Evolutionary conservation across 1,139 yeast genomes (phyloP).

Genomic region (Blastobotrys malaysiensis): DNA sequence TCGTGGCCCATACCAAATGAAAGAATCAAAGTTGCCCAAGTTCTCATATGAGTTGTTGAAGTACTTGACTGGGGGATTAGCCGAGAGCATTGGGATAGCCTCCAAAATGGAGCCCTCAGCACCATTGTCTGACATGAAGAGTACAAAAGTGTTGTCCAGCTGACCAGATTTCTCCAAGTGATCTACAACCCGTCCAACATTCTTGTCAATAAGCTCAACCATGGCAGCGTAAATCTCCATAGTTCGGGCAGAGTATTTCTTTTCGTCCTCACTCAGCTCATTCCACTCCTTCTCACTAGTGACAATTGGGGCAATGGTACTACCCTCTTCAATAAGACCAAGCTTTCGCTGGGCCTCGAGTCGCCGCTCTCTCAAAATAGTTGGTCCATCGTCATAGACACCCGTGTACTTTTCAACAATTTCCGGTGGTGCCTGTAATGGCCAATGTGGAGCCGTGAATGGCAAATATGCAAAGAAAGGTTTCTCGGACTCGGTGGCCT

Average conservation of each 20-base stretch:
- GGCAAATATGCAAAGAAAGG: slow-evolving; percentile 52
- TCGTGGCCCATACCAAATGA: slow-evolving; percentile 50
- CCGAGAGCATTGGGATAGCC: slow-evolving; percentile 41
- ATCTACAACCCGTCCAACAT: slow-evolving; percentile 45
- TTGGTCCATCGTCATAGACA: slow-evolving; percentile 47
- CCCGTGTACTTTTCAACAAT: slow-evolving; percentile 46
- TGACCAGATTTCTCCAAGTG: slow-evolving; percentile 39
- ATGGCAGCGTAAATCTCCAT: slow-evolving; percentile 58
- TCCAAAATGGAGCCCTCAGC: slow-evolving; percentile 57
- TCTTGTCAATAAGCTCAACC: slow-evolving; percentile 50
- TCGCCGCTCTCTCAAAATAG: slow-evolving; percentile 38
- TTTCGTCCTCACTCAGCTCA: slow-evolving; percentile 38
- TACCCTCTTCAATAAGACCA: slow-evolving; percentile 43
- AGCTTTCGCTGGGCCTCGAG: slow-evolving; percentile 22
- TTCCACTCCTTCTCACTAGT: slow-evolving; percentile 40
- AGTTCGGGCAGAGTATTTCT: slow-evolving; percentile 37
- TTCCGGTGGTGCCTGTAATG: slow-evolving; percentile 50
- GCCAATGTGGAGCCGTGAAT: slow-evolving; percentile 61
- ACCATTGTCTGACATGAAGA: slow-evolving; percentile 57
- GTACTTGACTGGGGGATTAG: slow-evolving; percentile 22
- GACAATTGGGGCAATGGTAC: slow-evolving; percentile 44
- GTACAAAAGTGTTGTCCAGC: slow-evolving; percentile 47
- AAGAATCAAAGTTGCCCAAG: slow-evolving; percentile 46
- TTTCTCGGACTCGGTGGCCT: slow-evolving; percentile 22
- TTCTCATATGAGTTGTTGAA: slow-evolving; percentile 45